Evolutionary conservation across 257 asterid species (phyloP).

Genomic region (Cruciata laevipes): DNA sequence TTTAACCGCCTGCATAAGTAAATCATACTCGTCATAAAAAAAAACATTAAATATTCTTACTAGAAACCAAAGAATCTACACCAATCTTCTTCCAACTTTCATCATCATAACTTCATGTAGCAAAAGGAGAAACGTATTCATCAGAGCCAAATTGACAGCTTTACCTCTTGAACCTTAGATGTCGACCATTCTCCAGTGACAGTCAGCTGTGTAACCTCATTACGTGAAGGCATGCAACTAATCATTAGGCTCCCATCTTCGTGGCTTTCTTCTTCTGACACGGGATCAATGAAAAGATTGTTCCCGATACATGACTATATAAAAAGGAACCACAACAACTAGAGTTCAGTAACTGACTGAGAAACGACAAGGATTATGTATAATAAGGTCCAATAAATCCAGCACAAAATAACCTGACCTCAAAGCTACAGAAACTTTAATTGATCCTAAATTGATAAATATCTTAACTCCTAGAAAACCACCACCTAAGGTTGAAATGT

Average conservation of each 20-base stretch:
- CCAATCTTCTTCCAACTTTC: background rate
- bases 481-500: background rate
- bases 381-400: background rate
- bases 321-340: background rate
- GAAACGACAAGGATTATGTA: background rate
- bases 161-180: conserved; percentile 73
- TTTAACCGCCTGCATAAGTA: conserved; percentile 67
- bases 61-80: background rate
- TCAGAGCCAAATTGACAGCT: too few species aligned
- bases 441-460: background rate
- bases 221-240: conserved; percentile 81
- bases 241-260: conserved; percentile 77
- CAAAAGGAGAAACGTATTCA: too few species aligned
- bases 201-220: conserved; percentile 82
- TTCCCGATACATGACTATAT: conserved; percentile 67
- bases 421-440: background rate
- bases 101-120: too few species aligned
- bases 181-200: conserved; percentile 93
- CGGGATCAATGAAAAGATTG: conserved; percentile 76
- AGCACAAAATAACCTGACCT: background rate
- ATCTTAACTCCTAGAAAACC: background rate
- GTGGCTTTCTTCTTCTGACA: conserved; percentile 73
- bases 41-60: background rate
- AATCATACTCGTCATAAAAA: background rate
- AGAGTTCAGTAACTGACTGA: background rate